Percentiles rank a stretch among this genome's conserved stretches.
phyloP scores from a whole-genome alignment of 805 yeast species.

The Saturnispora dispora region DNA sequence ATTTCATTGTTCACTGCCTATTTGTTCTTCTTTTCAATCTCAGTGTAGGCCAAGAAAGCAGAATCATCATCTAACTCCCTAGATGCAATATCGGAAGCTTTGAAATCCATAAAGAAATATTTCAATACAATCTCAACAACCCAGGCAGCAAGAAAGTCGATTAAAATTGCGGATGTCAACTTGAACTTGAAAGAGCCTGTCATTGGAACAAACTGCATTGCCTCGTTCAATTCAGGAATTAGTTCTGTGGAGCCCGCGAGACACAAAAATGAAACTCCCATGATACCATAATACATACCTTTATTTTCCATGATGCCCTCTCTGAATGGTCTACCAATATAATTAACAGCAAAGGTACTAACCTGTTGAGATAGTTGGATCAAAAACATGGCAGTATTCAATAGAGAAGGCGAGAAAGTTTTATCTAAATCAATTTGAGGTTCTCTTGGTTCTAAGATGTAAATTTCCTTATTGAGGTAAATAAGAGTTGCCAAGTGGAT shows the following conservation, averaged over 20 bases:
- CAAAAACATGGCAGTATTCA: constrained; percentile 93
- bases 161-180: constrained; percentile 60
- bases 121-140: constrained; percentile 74
- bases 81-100: constrained; percentile 83
- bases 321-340: constrained; percentile 94
- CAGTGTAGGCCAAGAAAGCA: background rate
- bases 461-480: constrained; percentile 76
- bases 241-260: constrained; percentile 90
- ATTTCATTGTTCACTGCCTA: background rate
- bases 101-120: constrained; percentile 77
- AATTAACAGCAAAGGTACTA: constrained; percentile 94
- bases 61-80: constrained; percentile 21
- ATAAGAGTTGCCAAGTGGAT: constrained; percentile 77
- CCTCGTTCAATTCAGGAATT: constrained; percentile 87
- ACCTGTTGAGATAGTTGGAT: constrained; percentile 94
- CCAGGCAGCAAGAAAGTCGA: constrained; percentile 74
- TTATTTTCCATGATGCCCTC: constrained; percentile 83
- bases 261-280: constrained; percentile 86
- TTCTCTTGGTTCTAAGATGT: constrained; percentile 84
- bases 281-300: constrained; percentile 93
- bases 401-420: constrained; percentile 76
- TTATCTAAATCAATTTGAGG: constrained; percentile 86
- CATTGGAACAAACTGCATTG: constrained; percentile 90
- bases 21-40: constrained; percentile 7
- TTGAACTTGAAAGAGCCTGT: constrained; percentile 58